Percentiles rank a stretch among this genome's conserved stretches.
Conservation (phyloP, 2,329 filamentous ascomycete species). For the Nothomitra cinnamomea region DNA sequence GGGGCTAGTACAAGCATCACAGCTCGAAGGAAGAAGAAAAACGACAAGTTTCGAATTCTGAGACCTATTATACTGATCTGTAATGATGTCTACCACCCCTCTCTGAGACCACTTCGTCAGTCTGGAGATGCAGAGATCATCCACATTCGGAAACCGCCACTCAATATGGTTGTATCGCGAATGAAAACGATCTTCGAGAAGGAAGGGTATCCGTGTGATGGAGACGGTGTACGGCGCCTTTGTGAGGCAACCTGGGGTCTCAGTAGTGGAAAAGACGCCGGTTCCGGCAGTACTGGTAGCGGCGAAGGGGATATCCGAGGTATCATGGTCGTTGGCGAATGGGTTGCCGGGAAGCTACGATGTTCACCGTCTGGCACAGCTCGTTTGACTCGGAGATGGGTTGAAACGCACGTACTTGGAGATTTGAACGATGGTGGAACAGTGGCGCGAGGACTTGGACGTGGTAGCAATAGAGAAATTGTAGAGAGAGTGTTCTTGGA, state of each 20-base stretch:
- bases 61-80: slow-evolving; percentile 86
- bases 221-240: slow-evolving; percentile 69
- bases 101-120: slow-evolving; percentile 71
- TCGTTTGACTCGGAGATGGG: slow-evolving; percentile 55
- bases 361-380: slow-evolving; percentile 22
- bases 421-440: slow-evolving; percentile 55
- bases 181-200: slow-evolving; percentile 74
- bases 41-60: slow-evolving; percentile 73
- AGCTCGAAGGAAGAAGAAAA: slow-evolving; percentile 46
- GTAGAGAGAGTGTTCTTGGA: slow-evolving; percentile 64
- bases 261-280: slow-evolving; percentile 50
- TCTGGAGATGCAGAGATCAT: slow-evolving; percentile 76
- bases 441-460: slow-evolving; percentile 51
- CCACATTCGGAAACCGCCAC: slow-evolving; percentile 71
- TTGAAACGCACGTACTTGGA: slow-evolving; percentile 52
- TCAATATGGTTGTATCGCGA: slow-evolving; percentile 70
- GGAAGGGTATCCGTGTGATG: slow-evolving; percentile 76
- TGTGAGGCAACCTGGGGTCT: slow-evolving; percentile 76
- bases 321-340: slow-evolving; percentile 74
- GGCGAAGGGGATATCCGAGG: slow-evolving; percentile 55
- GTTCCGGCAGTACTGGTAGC: slow-evolving; percentile 27
- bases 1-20: background rate
- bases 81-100: slow-evolving; percentile 91
- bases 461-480: slow-evolving; percentile 57
- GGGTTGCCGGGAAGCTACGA: slow-evolving; percentile 59